phyloP scores from a whole-genome alignment of 768 basidiomycete species.

The Infundibulicybe gibba region DNA sequence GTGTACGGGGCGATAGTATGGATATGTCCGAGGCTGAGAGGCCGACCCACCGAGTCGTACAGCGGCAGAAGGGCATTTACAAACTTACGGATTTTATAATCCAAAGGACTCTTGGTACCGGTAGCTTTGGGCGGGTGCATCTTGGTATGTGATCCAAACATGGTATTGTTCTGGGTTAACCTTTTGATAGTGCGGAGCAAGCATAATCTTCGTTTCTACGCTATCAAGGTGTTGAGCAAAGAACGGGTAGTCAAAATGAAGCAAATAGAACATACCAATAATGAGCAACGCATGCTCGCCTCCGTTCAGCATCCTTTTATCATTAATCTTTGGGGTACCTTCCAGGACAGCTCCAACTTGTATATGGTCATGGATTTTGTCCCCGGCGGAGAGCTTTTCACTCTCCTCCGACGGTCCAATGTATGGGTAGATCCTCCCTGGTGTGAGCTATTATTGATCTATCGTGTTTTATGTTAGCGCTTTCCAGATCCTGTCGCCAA shows the following conservation, averaged over 20 bases:
- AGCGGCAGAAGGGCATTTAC: constrained; percentile 63
- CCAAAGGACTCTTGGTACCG: constrained; percentile 84
- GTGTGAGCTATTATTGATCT: constrained; percentile 6
- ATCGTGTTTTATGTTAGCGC: constrained; percentile 43
- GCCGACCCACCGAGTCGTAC: constrained; percentile 20
- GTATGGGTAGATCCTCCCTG: constrained; percentile 39
- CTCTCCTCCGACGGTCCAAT: constrained; percentile 85
- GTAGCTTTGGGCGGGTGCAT: constrained; percentile 97
- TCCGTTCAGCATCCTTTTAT: constrained; percentile 90
- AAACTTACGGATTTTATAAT: constrained; percentile 75
- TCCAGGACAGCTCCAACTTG: constrained; percentile 88
- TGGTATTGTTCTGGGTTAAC: constrained; percentile 5
- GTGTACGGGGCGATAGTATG: constrained; percentile 34
- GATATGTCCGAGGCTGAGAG: constrained; percentile 27
- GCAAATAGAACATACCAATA: constrained; percentile 97
- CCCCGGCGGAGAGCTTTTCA: constrained; percentile 95
- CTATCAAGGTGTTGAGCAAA: constrained; percentile 92
- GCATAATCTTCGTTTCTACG: constrained; percentile 94
- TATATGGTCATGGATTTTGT: constrained; percentile 99
- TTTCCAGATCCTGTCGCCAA: constrained; percentile 98
- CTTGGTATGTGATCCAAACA: constrained; percentile 47
- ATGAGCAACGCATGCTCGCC: constrained; percentile 85
- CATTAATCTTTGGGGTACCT: constrained; percentile 94
- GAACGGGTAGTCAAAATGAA: constrained; percentile 90
- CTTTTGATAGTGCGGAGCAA: constrained; percentile 69